A percentile compares a stretch with the other conserved stretches of the same genome.
These are phyloP conservation scores for Pleurotus tuoliensis DNA, from an alignment of 768 basidiomycete species.

Conservation along the genomic window DNA sequence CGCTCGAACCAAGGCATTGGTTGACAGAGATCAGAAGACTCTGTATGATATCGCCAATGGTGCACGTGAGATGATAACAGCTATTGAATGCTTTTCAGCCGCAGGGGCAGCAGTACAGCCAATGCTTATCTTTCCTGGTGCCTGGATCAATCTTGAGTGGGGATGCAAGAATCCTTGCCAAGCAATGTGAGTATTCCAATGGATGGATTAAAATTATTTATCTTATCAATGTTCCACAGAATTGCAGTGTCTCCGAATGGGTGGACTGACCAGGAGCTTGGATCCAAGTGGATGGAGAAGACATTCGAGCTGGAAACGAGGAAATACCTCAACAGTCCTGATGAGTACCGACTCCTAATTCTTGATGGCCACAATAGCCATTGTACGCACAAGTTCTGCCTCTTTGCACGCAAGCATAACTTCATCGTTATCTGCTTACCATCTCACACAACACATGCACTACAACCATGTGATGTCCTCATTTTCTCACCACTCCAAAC, in stretches of 20 bases:
- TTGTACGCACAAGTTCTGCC: conserved; percentile 24
- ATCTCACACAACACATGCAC: conserved; percentile 31
- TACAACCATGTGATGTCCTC: conserved; percentile 33
- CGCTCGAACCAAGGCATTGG: conserved; percentile 12
- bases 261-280: conserved; percentile 36
- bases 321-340: conserved; percentile 10
- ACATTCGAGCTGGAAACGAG: conserved; percentile 26
- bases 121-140: conserved; percentile 6
- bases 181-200: too few species aligned
- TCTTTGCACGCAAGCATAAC: conserved; percentile 19
- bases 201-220: too few species aligned
- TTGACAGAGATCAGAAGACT: conserved; percentile 14
- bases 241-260: conserved; percentile 28
- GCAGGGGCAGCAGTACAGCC: conserved; percentile 23
- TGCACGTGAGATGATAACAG: conserved; percentile 35
- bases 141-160: conserved; percentile 4
- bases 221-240: background rate
- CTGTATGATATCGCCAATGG: conserved; percentile 18
- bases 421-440: conserved; percentile 33
- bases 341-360: conserved; percentile 25
- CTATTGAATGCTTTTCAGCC: conserved; percentile 35
- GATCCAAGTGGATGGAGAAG: conserved; percentile 25
- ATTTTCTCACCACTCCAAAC: conserved; percentile 28
- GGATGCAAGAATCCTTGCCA: too few species aligned
- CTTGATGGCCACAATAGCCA: conserved; percentile 37